These are phyloP conservation scores for Globisporangium solare DNA, from an alignment of 352 stramenopile species.

Conservation along the genomic window DNA sequence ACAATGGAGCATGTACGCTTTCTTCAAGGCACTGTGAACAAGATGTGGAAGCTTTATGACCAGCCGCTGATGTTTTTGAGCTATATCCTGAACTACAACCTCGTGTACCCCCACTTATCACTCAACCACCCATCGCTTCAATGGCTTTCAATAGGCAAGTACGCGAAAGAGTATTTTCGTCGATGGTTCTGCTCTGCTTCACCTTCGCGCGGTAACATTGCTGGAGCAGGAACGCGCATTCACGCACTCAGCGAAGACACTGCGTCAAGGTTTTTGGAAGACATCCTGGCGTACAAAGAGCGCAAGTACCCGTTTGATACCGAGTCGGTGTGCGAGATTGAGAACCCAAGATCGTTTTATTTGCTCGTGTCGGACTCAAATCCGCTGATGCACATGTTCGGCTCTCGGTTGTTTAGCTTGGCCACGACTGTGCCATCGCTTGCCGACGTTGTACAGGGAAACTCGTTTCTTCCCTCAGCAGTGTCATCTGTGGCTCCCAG, in stretches of 20 bases:
- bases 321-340: slow-evolving; percentile 70
- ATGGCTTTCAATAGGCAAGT: slow-evolving; percentile 74
- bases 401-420: slow-evolving; percentile 68
- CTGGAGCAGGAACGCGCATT: not conserved
- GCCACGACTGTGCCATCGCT: slow-evolving; percentile 48
- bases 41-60: slow-evolving; percentile 75
- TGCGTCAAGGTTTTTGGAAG: slow-evolving; percentile 62
- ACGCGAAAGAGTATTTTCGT: slow-evolving; percentile 71
- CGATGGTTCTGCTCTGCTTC: slow-evolving; percentile 51
- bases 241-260: slow-evolving; percentile 44
- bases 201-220: not conserved
- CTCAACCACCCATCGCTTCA: slow-evolving; percentile 48
- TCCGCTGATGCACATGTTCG: slow-evolving; percentile 72
- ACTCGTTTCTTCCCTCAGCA: slow-evolving; percentile 50
- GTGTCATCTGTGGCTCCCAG: slow-evolving; percentile 27
- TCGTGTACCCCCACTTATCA: slow-evolving; percentile 41
- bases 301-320: slow-evolving; percentile 71
- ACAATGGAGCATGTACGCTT: slow-evolving; percentile 55
- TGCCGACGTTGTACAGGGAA: slow-evolving; percentile 31
- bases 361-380: slow-evolving; percentile 73
- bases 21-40: slow-evolving; percentile 52
- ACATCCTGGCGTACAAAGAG: slow-evolving; percentile 71
- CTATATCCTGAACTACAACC: slow-evolving; percentile 76
- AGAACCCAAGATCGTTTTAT: slow-evolving; percentile 72
- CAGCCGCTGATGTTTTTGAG: slow-evolving; percentile 62